Base-by-base conservation (phyloP, 305 asterid genomes). In the Fraxinus sp. region DNA sequence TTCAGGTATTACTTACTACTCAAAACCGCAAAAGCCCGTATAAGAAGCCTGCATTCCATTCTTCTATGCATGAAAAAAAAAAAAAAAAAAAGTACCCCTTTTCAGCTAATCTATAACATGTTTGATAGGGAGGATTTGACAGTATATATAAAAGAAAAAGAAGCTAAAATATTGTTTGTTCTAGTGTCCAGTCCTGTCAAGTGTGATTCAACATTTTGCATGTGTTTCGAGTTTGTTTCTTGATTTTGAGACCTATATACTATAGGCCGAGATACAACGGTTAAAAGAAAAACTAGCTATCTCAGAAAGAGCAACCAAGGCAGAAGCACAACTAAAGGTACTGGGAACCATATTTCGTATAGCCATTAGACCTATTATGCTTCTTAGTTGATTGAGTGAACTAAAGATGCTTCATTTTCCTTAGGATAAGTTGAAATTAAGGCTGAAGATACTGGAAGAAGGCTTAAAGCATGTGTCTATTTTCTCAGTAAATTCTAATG, bases 291-390 rank as follows among this genome's bases (percentile, higher is more conserved):
- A 96, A 86, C 77, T 94, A 76, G 87, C 81, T 57, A 86, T 89
- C 84, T 90, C 97, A 20, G 97, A 96, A 81, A 91, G 97, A 88
- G 89, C 98, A 52, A 91, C 91, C 1, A 92, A 86, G 90, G 95
- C 93, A 26, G 98, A 94, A 90, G 92, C 97, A 9, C 98, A 90
- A 82, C 81, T 91, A 76, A 94, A 96, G 92, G 99, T 95, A 30
- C 78, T 83, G 74, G 7, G 74, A 55, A 57, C 64, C 57, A 36
- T 28, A 78, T 82, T 83, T 79, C 14, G 8, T 41, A 52, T 16
- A 57, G 33, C 46, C 76, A 62, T 72, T 62, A 32, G 62, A 24
- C 32, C 4, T 22, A 13, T 64, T 74, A 20, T 66, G 26, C 64
- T 81, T 73, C 77, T 79, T 30, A 20, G 41, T 49, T 16, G 5